These are phyloP conservation scores for Rubus parviflorus DNA, from an alignment of 306 rosid species.

Conservation along the genomic window DNA sequence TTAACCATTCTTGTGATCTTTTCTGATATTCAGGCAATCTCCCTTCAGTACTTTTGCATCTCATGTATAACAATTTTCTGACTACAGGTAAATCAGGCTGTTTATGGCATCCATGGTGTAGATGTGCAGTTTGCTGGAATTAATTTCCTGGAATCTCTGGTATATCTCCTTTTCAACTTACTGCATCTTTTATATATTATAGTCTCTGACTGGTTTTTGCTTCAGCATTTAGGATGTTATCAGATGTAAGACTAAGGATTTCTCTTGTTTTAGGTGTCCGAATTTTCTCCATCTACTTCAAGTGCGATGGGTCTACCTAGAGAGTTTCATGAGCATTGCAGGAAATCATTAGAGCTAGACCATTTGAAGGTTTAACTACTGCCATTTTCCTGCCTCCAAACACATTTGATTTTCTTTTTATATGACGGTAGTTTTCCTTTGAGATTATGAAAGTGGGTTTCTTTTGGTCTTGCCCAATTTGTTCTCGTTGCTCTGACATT, in stretches of 20 bases:
- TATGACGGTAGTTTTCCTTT: constrained; percentile 20
- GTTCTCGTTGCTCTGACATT: constrained; percentile 3
- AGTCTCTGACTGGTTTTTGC: constrained; percentile 23
- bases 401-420: neutral
- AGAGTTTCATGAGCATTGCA: constrained; percentile 96
- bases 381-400: neutral
- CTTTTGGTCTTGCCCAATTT: constrained; percentile 16
- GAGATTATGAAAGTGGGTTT: constrained; percentile 8
- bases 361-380: constrained; percentile 64
- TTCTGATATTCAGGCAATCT: constrained; percentile 1
- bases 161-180: constrained; percentile 34
- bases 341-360: constrained; percentile 72
- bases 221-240: constrained; percentile 27
- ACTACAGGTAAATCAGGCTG: constrained; percentile 84
- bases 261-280: constrained; percentile 64
- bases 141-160: constrained; percentile 85
- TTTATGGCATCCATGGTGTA: constrained; percentile 67
- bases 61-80: constrained; percentile 30
- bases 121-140: constrained; percentile 86
- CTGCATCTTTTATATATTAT: neutral
- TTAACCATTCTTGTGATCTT: neutral
- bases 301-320: constrained; percentile 94
- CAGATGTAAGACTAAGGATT: constrained; percentile 12
- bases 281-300: constrained; percentile 95
- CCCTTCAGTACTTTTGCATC: neutral